Evolutionary conservation across 768 basidiomycete species (phyloP), one percentile per base, ranked within the genome.

Genomic region (Mycena metata): DNA sequence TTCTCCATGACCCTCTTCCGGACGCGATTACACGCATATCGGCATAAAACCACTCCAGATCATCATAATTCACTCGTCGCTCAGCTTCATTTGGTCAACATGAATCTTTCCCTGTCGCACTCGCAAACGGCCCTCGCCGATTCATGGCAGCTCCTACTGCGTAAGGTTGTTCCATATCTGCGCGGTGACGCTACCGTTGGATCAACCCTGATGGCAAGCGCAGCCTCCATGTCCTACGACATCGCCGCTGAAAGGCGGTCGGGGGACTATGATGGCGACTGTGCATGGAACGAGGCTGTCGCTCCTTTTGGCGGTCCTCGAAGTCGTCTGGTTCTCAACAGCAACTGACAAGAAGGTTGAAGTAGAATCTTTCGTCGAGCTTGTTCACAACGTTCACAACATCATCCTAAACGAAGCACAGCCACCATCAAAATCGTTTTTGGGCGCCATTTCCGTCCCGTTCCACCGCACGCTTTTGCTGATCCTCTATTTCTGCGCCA

Each of bases 81-180:
- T 55, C 84, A 86, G 39, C 80, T 95, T 4, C 82, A 88, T 54
- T 89, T 90, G 1, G 89, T 96, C 77, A 98, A 98, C 77, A 85
- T 96, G 71, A 96, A 96, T 75, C 85, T 96, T 54, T 96, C 95
- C 1, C 81, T 98, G 43, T 83, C 93, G 23, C 92, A 97, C 72
- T 85, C 93, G 0, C 93, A 96, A 76, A 88, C 87, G 2, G 81
- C 88, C 2, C 83, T 95, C 50, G 87, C 91, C 0, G 89, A 93
- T 64, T 87, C 95, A 5, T 97, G 94, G 94, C 89, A 90, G 57
- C 83, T 84, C 50, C 78, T 97, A 49, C 82, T 96, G 47, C 86
- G 88, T 46, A 88, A 89, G 73, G 81, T 88, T 4, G 80, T 88
- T 12, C 87, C 90, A 0, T 91, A 90, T 77, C 78, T 94, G 26